phyloP scores from a whole-genome alignment of 2,329 filamentous ascomycete genomes.

The Fusarium sp. region DNA sequence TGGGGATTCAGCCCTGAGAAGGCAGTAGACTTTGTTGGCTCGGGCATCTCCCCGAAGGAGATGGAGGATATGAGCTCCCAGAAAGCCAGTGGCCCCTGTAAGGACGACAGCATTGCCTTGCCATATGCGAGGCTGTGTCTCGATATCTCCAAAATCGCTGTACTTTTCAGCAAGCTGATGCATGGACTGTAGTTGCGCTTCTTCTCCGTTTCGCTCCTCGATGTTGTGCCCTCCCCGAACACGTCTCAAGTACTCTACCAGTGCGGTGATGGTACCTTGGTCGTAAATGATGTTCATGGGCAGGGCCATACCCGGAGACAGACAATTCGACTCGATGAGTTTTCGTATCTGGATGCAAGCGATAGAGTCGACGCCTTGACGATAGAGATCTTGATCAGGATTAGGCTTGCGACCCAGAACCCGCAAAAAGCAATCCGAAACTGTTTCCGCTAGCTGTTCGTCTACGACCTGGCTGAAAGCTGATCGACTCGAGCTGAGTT shows the following conservation, averaged over 20 bases:
- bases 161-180: constrained; percentile 19
- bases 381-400: constrained; percentile 64
- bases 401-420: constrained; percentile 46
- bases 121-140: rapidly evolving
- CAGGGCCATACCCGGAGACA: constrained; percentile 44
- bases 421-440: constrained; percentile 50
- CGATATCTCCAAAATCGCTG: not conserved
- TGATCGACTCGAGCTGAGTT: constrained; percentile 4
- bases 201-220: not conserved
- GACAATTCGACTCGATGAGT: constrained; percentile 43
- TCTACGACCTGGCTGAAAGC: constrained; percentile 40
- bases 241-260: constrained; percentile 39
- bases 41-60: constrained; percentile 14
- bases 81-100: constrained; percentile 74
- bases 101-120: constrained; percentile 52
- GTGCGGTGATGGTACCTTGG: constrained; percentile 60
- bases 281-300: constrained; percentile 72
- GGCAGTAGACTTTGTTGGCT: constrained; percentile 29
- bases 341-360: constrained; percentile 65
- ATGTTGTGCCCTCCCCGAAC: not conserved
- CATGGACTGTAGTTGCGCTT: not conserved
- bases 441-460: constrained; percentile 49
- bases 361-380: constrained; percentile 70
- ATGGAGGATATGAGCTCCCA: constrained; percentile 67
- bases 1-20: constrained; percentile 56